Evolutionary conservation across 2,329 filamentous ascomycete species (phyloP).

Genomic region (Phaeosphaeriaceae sp.): DNA sequence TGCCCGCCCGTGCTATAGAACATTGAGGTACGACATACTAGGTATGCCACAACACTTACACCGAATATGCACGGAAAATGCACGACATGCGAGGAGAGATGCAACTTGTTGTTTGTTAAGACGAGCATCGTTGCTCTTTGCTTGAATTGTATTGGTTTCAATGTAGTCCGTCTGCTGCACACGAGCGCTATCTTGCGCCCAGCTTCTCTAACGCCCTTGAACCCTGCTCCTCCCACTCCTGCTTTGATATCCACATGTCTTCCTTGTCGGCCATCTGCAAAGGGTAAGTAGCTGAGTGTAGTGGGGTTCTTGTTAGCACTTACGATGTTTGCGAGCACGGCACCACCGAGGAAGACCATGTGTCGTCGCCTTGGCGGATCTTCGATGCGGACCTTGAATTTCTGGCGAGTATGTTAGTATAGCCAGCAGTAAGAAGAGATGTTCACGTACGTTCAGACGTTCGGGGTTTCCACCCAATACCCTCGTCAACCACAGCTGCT

Average conservation of each 20-base stretch:
- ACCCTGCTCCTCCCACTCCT: constrained; percentile 96
- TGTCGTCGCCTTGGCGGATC: constrained; percentile 94
- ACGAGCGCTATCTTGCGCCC: constrained; percentile 72
- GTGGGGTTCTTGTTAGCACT: constrained; percentile 31
- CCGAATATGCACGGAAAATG: too few relatives aligned
- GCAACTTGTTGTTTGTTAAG: constrained; percentile 1
- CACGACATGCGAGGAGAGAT: not conserved
- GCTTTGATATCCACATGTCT: constrained; percentile 97
- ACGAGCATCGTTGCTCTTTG: constrained; percentile 2
- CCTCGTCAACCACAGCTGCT: constrained; percentile 96
- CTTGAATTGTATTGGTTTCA: constrained; percentile 12
- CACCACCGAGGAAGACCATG: constrained; percentile 99
- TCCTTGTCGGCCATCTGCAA: constrained; percentile 92
- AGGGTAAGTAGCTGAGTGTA: constrained; percentile 16
- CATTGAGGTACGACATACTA: too few relatives aligned
- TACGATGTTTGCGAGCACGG: constrained; percentile 92
- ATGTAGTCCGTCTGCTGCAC: constrained; percentile 14
- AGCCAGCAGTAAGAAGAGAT: constrained; percentile 6
- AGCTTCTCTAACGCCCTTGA: constrained; percentile 86
- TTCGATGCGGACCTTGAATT: constrained; percentile 99
- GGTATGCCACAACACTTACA: too few relatives aligned
- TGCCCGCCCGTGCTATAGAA: not conserved
- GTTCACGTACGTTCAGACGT: constrained; percentile 70
- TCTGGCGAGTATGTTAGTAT: constrained; percentile 57
- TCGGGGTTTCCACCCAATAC: constrained; percentile 92